Evolutionary conservation across 495 filamentous ascomycete species (phyloP), one percentile per base, ranked within the genome.

Genomic region (Stereocaulon alpinum): DNA sequence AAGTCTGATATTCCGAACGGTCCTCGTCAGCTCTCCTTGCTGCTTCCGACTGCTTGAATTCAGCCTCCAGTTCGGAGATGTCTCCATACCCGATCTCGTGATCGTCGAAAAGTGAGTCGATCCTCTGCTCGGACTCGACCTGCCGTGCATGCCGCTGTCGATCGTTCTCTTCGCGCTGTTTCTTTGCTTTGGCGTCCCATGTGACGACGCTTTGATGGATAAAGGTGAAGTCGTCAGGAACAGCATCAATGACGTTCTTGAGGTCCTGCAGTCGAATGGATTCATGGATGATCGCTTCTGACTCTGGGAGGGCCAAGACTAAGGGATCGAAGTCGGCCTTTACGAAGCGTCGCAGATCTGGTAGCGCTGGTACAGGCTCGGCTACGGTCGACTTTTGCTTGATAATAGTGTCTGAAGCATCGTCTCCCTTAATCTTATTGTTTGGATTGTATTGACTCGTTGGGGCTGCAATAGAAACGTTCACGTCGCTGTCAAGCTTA

Each of bases 81-180:
- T 85, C 82, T 22, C 77, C 80, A 67, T 85, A 84, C 2, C 78
- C 78, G 58, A 85, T 84, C 55, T 80, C 75, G 58, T 82, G 79
- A 43, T 73, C 75, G 61, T 83, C 78, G 70, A 82, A 85, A 18
- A 84, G 70, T 11, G 70, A 69, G 62, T 84, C 79, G 29, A 80
- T 80, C 45, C 74, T 72, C 34, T 64, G 69, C 55, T 82, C 81
- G 4, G 78, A 79, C 61, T 81, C 74, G 47, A 80, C 75, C 65
- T 82, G 80, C 40, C 82, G 76, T 54, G 58, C 60, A 44, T 71
- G 69, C 5, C 81, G 78, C 41, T 77, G 76, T 47, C 70, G 66
- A 2, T 82, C 78, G 44, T 80, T 60, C 45, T 67, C 66, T 34
- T 72, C 68, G 18, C 76, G 77, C 29, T 71, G 70, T 45, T 65